phyloP scores from a whole-genome alignment of 2,329 filamentous ascomycete genomes.

The Claviceps sp. region DNA sequence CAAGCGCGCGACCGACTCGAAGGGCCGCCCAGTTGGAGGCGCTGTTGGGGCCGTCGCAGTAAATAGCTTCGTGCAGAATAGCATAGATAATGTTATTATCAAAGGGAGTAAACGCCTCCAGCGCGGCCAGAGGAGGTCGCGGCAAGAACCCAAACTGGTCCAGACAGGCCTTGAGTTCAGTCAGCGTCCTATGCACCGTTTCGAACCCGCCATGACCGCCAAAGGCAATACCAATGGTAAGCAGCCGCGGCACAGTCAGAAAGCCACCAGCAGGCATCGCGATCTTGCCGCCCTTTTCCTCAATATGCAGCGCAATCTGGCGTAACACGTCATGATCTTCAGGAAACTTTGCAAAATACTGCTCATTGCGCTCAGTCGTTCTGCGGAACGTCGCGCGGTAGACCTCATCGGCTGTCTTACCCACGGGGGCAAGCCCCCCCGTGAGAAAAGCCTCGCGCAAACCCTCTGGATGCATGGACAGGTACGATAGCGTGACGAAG shows the following conservation, averaged over 20 bases:
- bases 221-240: constrained; percentile 65
- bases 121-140: constrained; percentile 49
- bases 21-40: constrained; percentile 65
- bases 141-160: constrained; percentile 65
- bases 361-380: constrained; percentile 56
- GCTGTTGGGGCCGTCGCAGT: constrained; percentile 53
- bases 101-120: constrained; percentile 56
- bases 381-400: constrained; percentile 61
- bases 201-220: constrained; percentile 71
- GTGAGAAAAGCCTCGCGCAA: constrained; percentile 73
- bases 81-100: constrained; percentile 74
- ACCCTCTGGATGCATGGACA: constrained; percentile 66
- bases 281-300: constrained; percentile 34
- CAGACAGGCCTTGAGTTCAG: constrained; percentile 59
- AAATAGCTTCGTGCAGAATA: constrained; percentile 76
- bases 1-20: constrained; percentile 38
- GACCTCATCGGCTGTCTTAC: constrained; percentile 57
- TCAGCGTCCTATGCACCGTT: constrained; percentile 56
- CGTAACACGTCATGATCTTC: constrained; percentile 61
- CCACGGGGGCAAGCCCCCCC: constrained; percentile 70
- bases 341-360: constrained; percentile 76
- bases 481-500: constrained; percentile 71
- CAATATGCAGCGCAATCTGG: constrained; percentile 51
- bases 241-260: constrained; percentile 60
- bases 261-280: constrained; percentile 57